Evolutionary conservation across 805 yeast genomes (phyloP).

Genomic region (Scheffersomyces lignosus): DNA sequence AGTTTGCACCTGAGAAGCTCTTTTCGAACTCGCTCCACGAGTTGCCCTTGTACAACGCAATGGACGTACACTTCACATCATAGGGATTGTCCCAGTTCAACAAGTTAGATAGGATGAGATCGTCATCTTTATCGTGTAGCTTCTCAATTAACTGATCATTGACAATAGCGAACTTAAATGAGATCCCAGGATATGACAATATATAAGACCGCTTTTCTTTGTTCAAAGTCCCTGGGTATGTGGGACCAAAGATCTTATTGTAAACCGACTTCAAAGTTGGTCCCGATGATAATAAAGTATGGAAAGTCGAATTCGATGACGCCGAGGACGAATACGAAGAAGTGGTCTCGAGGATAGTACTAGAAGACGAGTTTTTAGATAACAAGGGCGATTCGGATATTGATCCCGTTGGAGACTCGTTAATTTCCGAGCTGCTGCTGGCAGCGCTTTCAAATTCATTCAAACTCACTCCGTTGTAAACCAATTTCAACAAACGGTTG

Average conservation of each 20-base stretch:
- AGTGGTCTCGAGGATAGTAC: slow-evolving; percentile 4
- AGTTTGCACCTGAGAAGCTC: neutral
- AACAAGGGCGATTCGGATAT: neutral
- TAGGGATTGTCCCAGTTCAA: slow-evolving; percentile 31
- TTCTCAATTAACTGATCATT: slow-evolving; percentile 17
- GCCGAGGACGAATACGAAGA: neutral
- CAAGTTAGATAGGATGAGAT: slow-evolving; percentile 24
- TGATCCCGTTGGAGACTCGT: neutral
- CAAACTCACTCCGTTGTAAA: slow-evolving; percentile 33
- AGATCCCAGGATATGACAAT: slow-evolving; percentile 57
- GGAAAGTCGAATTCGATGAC: slow-evolving; percentile 1
- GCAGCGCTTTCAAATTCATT: slow-evolving; percentile 22
- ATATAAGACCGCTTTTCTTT: slow-evolving; percentile 31
- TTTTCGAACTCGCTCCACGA: slow-evolving; percentile 22
- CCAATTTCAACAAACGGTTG: slow-evolving; percentile 15
- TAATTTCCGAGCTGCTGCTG: neutral
- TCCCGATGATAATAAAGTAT: neutral
- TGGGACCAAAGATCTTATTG: slow-evolving; percentile 61
- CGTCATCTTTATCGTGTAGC: slow-evolving; percentile 15
- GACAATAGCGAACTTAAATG: slow-evolving; percentile 44
- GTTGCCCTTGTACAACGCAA: slow-evolving; percentile 41
- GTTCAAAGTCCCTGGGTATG: slow-evolving; percentile 52
- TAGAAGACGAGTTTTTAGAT: slow-evolving; percentile 1
- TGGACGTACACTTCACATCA: slow-evolving; percentile 37
- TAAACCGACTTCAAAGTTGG: slow-evolving; percentile 46